phyloP scores from a whole-genome alignment of 2,329 filamentous ascomycete species.

The Aspergillus japonicus region DNA sequence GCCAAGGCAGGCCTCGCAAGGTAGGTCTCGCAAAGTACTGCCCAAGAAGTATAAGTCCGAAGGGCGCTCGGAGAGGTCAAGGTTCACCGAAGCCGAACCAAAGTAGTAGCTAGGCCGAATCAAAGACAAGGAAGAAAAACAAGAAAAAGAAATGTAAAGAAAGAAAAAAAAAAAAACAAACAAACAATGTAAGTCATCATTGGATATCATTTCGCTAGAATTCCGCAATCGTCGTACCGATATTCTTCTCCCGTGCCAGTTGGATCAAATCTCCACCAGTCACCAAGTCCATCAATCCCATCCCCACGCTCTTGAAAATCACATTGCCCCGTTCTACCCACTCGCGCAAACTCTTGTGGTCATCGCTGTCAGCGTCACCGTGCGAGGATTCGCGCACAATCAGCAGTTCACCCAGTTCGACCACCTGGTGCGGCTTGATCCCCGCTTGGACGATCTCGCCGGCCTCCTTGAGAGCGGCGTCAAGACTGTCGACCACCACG shows the following conservation, averaged over 20 bases:
- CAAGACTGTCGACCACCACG: constrained; percentile 66
- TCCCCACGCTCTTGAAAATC: constrained; percentile 68
- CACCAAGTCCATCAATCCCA: constrained; percentile 68
- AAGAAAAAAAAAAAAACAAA: background rate
- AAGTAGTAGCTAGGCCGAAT: background rate
- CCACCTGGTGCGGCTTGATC: constrained; percentile 70
- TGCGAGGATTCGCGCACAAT: constrained; percentile 59
- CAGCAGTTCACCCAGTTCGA: constrained; percentile 81
- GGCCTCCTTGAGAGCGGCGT: constrained; percentile 76
- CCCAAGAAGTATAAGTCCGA: background rate
- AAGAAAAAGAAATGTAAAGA: background rate
- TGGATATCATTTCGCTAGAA: constrained; percentile 30
- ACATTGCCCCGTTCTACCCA: constrained; percentile 65
- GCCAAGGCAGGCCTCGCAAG: background rate
- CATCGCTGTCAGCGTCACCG: constrained; percentile 33
- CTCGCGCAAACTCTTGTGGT: constrained; percentile 50
- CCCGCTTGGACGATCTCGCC: constrained; percentile 82
- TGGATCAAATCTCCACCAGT: constrained; percentile 59
- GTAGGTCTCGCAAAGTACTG: background rate
- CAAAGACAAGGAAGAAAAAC: too few species aligned
- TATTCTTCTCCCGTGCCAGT: constrained; percentile 54
- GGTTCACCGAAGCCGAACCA: background rate
- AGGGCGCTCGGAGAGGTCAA: background rate
- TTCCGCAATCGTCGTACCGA: constrained; percentile 53
- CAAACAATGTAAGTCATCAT: background rate